Evolutionary conservation across 2,329 filamentous ascomycete species (phyloP), one percentile per base, ranked within the genome.

Genomic region (Penicillium crustosum): DNA sequence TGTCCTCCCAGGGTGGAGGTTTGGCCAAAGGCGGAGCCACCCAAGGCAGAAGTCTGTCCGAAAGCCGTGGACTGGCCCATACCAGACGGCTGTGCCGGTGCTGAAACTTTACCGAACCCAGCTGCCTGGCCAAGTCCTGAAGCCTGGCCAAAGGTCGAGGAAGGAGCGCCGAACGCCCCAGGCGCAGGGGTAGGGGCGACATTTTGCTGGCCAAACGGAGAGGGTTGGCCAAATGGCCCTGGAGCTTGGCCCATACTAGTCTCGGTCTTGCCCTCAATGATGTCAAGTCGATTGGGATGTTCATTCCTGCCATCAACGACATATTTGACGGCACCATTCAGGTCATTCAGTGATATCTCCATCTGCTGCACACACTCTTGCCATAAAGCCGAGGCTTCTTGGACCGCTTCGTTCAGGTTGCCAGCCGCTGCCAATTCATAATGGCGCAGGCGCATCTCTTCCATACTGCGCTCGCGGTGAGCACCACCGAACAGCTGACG

Each of bases 401-500:
- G 76, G 21, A 86, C 77, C 29, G 82, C 83, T 62, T 77, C 74
- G 55, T 82, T 73, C 50, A 80, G 75, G 55, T 87, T 89, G 1
- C 89, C 89, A 8, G 82, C 70, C 9, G 84, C 82, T 41, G 81
- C 78, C 2, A 84, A 84, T 52, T 86, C 79, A 69, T 93, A 93
- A 70, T 91, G 88, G 23, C 80, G 77, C 29, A 93, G 71, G 49
- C 92, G 84, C 71, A 96, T 83, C 75, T 97, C 93, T 73, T 97
- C 93, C 41, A 89, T 89, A 68, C 91, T 96, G 73, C 92, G 89
- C 73, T 97, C 93, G 19, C 92, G 83, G 6, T 85, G 81, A 44
- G 81, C 82, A 1, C 91, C 92, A 52, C 91, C 91, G 68, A 96
- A 93, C 1, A 97, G 81, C 74, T 96, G 91, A 19, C 86, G 85